Conservation (phyloP, 2,329 filamentous ascomycete genomes). For the Tolypocladium endophyticum region DNA sequence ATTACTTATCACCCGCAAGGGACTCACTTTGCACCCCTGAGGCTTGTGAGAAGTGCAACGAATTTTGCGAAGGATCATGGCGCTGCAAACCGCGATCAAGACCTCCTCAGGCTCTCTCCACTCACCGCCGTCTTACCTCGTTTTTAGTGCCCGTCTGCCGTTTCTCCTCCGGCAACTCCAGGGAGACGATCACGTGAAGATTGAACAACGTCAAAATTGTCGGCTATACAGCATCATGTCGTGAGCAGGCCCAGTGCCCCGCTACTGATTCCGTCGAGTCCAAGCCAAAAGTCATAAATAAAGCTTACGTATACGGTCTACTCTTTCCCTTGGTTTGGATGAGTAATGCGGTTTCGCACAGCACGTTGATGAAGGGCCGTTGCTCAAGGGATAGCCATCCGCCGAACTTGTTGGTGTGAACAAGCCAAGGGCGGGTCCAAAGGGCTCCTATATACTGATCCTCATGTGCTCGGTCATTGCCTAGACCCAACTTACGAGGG, state of each 20-base stretch:
- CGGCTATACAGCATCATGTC: conserved; percentile 27
- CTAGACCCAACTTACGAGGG: neutral
- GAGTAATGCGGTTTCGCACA: neutral
- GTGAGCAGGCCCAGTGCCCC: conserved; percentile 25
- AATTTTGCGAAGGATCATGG: too few relatives aligned
- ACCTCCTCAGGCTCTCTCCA: neutral
- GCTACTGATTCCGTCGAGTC: too few relatives aligned
- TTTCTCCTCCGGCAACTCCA: conserved; percentile 22
- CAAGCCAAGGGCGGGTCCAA: neutral
- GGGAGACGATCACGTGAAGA: conserved; percentile 34
- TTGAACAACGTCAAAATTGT: conserved; percentile 39
- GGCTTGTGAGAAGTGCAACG: too few relatives aligned
- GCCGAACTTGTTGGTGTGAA: neutral
- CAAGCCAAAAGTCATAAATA: too few relatives aligned
- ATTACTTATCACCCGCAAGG: too few relatives aligned
- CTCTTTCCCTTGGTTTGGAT: neutral
- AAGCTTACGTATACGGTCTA: too few relatives aligned
- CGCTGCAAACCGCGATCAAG: neutral
- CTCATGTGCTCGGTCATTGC: neutral
- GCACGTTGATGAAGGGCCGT: neutral
- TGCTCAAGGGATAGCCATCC: neutral
- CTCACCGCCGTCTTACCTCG: neutral
- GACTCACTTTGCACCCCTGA: too few relatives aligned
- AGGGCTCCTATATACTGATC: neutral
- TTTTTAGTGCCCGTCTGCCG: neutral